Evolutionary conservation across 1,284 basidiomycete species (phyloP), one percentile per base, ranked within the genome.

Genomic region (Fomitopsis betulina): DNA sequence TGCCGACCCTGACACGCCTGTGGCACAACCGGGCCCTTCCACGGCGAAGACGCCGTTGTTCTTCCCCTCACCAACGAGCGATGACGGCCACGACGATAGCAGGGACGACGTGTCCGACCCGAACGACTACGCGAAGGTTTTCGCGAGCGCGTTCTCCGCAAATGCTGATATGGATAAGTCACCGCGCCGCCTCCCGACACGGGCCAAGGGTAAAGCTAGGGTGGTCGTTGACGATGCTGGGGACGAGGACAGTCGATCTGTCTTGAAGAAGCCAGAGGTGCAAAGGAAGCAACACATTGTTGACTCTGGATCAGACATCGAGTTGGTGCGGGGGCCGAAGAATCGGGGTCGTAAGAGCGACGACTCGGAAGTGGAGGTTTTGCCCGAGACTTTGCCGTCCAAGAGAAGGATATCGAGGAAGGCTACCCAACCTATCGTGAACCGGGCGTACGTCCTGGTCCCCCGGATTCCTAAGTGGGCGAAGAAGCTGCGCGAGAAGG

Each of bases 391-490:
- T 8, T 13, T 23, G 23, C 5, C 21, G 23, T 45, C 13, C 21
- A 10, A 19, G 42, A 45, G 23, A n/a, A 45, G 19, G 23, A 9
- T 10, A 13, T 45, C 42, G 4, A 45, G 23, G 42, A 45, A 23
- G 42, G 39, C 6, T 19, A 10, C 8, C 12, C 35, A 37, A 12
- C 35, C 45, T 5, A 21, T 30, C 23, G 25, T 47, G 12, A 47
- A 47, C 45, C 33, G 23, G 35, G 37, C 30, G 56, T 32, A 55
- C 30, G 58, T 66, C 12, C 57, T 58, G 3, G 59, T 59, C 30
- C 64, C 64, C 37, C 64, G 67, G 13, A 55, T 65, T 5, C 70
- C 73, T 1, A 57, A 53, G 33, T 74, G 70, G 62, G 69, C 68
- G 15, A 63, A 60, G 45, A 10, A 47, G 25, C 25, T 47, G 49